phyloP scores from a whole-genome alignment of 495 filamentous ascomycete genomes.

The Cenococcum geophilum region DNA sequence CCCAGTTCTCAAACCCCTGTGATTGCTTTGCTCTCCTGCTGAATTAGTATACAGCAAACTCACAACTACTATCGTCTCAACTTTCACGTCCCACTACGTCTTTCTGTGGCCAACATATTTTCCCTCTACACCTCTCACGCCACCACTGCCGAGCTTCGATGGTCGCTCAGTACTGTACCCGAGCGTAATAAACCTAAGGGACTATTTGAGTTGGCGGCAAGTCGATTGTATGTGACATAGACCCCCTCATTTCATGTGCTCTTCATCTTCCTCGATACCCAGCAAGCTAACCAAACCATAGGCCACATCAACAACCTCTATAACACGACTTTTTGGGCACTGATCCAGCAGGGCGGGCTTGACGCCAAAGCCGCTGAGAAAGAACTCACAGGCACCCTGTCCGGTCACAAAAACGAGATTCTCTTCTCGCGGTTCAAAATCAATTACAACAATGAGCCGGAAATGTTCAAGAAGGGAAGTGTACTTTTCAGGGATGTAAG shows the following conservation, averaged over 20 bases:
- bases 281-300: constrained; percentile 30
- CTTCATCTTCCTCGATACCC: too few species aligned
- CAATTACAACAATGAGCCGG: constrained; percentile 94
- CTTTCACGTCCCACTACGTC: constrained; percentile 89
- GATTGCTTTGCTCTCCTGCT: neutral
- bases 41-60: constrained; percentile 57
- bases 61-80: constrained; percentile 80
- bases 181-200: constrained; percentile 65
- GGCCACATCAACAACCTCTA: constrained; percentile 98
- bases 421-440: constrained; percentile 82
- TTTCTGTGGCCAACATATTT: constrained; percentile 75
- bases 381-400: constrained; percentile 71
- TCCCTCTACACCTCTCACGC: constrained; percentile 56
- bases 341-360: constrained; percentile 72
- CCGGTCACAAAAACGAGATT: constrained; percentile 91
- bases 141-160: constrained; percentile 83
- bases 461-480: constrained; percentile 89
- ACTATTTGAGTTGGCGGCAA: constrained; percentile 96
- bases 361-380: constrained; percentile 70
- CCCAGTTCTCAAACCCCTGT: too few species aligned
- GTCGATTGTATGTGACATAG: constrained; percentile 67
- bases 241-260: too few species aligned
- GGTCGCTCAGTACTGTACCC: constrained; percentile 87
- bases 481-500: constrained; percentile 78
- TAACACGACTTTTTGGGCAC: constrained; percentile 92